These are phyloP conservation scores for Fusarium sp. DNA, from an alignment of 2,329 filamentous ascomycete genomes.

Conservation along the genomic window DNA sequence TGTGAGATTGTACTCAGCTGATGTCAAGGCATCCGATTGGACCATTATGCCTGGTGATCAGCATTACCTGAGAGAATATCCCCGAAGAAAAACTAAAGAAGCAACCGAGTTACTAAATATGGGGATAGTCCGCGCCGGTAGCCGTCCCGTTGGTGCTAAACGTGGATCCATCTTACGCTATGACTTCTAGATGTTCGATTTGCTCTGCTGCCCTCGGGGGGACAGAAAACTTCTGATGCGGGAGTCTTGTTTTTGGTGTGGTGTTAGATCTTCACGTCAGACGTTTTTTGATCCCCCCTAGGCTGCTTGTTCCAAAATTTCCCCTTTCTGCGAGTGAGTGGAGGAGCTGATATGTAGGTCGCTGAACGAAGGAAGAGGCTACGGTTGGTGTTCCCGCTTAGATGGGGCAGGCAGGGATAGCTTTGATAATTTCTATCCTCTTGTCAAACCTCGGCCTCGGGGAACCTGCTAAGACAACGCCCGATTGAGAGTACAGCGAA, in stretches of 20 bases:
- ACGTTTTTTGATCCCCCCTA: no score
- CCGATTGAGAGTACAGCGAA: neutral
- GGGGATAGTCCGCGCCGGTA: neutral
- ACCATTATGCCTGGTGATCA: neutral
- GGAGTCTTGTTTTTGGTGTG: no score
- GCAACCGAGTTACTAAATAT: neutral
- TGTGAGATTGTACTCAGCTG: neutral
- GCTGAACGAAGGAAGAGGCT: neutral
- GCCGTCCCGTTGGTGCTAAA: neutral
- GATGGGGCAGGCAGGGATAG: neutral
- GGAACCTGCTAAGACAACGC: neutral
- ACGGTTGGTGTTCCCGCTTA: no score
- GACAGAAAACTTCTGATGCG: no score
- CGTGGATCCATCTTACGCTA: constrained; percentile 7
- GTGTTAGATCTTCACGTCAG: no score
- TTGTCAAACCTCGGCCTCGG: neutral
- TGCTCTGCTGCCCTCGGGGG: no score
- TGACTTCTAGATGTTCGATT: constrained; percentile 2
- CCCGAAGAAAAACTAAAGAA: neutral
- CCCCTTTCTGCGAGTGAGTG: neutral
- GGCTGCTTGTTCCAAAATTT: neutral
- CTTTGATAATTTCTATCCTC: neutral
- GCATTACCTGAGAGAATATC: neutral
- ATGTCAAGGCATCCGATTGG: neutral
- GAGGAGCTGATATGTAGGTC: neutral